Evolutionary conservation across 1,284 basidiomycete genomes (phyloP).

Genomic region (Moesziomyces sp.): DNA sequence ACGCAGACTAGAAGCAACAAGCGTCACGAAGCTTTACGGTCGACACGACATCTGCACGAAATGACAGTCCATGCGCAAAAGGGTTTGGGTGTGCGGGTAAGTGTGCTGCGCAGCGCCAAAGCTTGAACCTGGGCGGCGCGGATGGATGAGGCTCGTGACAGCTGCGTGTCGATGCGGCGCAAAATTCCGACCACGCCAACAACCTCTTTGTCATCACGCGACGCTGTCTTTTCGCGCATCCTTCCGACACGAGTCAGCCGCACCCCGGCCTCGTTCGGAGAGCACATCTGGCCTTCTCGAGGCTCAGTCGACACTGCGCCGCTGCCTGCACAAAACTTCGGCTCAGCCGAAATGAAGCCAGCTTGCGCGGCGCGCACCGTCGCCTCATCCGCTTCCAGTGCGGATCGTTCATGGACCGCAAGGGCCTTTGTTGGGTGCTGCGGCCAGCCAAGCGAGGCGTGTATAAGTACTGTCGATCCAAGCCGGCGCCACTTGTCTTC

Average conservation of each 20-base stretch:
- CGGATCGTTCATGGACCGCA: neutral
- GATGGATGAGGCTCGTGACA: neutral
- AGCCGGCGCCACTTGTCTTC: neutral
- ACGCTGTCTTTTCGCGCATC: constrained; percentile 13
- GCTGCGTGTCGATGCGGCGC: neutral
- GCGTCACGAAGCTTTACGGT: no score
- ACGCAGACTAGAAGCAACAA: neutral
- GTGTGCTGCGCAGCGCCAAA: no score
- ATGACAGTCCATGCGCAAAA: no score
- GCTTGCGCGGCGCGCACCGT: no score
- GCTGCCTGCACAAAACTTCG: neutral
- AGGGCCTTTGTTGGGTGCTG: neutral
- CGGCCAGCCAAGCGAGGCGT: neutral
- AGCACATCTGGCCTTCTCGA: no score
- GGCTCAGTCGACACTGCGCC: neutral
- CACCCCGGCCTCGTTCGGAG: no score
- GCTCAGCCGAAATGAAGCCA: constrained; percentile 5
- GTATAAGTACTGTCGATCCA: neutral
- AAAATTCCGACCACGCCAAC: neutral
- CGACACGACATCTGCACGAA: no score
- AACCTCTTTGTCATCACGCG: constrained; percentile 37
- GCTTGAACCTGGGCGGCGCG: no score
- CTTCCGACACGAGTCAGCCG: no score
- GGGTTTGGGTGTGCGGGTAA: no score
- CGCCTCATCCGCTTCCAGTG: no score